phyloP scores from a whole-genome alignment of 1,139 yeast species.

The Yamadazyma jaroonii region DNA sequence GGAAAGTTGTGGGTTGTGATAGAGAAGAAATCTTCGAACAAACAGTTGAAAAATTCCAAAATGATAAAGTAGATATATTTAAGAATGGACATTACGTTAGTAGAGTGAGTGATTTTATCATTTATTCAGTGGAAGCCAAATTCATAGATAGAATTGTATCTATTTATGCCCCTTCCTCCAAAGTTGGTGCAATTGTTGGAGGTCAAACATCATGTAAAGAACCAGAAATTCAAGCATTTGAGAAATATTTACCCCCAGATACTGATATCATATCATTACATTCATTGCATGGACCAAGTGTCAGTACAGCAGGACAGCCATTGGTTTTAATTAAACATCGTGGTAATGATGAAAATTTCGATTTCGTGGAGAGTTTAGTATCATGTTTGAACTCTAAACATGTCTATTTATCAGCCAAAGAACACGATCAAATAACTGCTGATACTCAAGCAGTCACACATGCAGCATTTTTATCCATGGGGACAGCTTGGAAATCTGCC shows the following conservation, averaged over 20 bases:
- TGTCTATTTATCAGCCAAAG: slow-evolving; percentile 76
- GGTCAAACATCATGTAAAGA: slow-evolving; percentile 96
- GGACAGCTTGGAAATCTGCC: slow-evolving; percentile 86
- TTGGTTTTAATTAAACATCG: slow-evolving; percentile 80
- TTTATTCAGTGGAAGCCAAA: slow-evolving; percentile 90
- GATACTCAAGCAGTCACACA: slow-evolving; percentile 99
- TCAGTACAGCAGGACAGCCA: slow-evolving; percentile 88
- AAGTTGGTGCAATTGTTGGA: slow-evolving; percentile 88
- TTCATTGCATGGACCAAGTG: slow-evolving; percentile 93
- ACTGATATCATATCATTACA: slow-evolving; percentile 83
- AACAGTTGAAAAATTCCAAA: slow-evolving; percentile 38
- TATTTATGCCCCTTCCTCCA: slow-evolving; percentile 81
- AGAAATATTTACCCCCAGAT: slow-evolving; percentile 67
- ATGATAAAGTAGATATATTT: slow-evolving; percentile 52
- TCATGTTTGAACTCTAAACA: slow-evolving; percentile 73
- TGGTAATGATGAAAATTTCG: slow-evolving; percentile 52
- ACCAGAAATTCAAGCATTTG: slow-evolving; percentile 88
- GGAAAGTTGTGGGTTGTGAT: slow-evolving; percentile 92
- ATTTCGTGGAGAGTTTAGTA: slow-evolving; percentile 62
- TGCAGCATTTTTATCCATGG: slow-evolving; percentile 96
- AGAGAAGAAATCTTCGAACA: slow-evolving; percentile 61
- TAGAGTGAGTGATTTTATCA: slow-evolving; percentile 72
- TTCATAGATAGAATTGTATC: slow-evolving; percentile 69
- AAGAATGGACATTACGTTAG: slow-evolving; percentile 82
- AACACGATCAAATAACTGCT: slow-evolving; percentile 93